Evolutionary conservation across 306 rosid genomes (phyloP), one percentile per base, ranked within the genome.

Genomic region (Fragaria ananassa): DNA sequence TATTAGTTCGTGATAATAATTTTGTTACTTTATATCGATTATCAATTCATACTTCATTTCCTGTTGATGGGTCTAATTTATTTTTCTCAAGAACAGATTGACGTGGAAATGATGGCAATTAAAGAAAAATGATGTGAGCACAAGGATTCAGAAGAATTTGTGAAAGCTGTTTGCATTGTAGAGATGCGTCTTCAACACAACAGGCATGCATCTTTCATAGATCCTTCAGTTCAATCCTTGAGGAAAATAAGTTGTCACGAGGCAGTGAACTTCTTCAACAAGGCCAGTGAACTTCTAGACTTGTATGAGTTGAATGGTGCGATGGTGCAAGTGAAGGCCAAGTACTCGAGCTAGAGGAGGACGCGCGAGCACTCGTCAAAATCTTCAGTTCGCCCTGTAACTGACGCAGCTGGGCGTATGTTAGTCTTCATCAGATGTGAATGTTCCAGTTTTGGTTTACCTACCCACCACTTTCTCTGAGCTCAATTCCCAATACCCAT

Each of bases 401-500:
- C 27, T 54, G 61, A 54, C 27, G 61, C 31, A 27, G 25, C 25
- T 25, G 25, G 25, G 25, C 25, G 25, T 25, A 25, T 25, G 25
- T 25, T 25, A 0, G 25, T 25, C 25, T 25, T 25, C 25, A 25
- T 25, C 25, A 25, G 25, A 25, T 25, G 25, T 25, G 25, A 25
- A 25, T 25, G 25, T 25, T 25, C 25, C 25, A 25, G 25, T 25
- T 25, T 25, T 25, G n/a, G n/a, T n/a, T n/a, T n/a, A 25, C 27
- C 10, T 4, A 6, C 18, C 25, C 58, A 6, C 21, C 18, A 54
- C 21, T n/a, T 50, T 5, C 21, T 53, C 58, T 7, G 21, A 53
- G 10, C 60, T 49, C 53, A 49, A 49, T 56, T 56, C 61, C 60
- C 11, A 9, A 44, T 34, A 66, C 6, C 85, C 78, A 93, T 93